Percentiles rank a stretch among this genome's conserved stretches.
These are phyloP conservation scores for Volvox reticuliferus DNA, from an alignment of 139 green algal genomes.

Conservation along the genomic window DNA sequence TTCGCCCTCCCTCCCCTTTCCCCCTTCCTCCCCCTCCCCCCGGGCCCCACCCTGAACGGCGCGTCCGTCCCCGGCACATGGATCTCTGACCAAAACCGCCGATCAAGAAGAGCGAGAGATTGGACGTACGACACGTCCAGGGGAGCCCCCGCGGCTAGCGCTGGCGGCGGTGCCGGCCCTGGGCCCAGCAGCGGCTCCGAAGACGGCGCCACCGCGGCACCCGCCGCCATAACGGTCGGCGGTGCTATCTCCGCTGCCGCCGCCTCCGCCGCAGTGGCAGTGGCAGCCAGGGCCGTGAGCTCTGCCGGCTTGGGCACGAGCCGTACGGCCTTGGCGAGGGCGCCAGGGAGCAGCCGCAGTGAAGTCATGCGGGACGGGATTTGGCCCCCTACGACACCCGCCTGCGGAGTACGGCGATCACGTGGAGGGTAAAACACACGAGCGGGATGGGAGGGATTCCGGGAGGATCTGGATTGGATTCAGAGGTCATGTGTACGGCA, in stretches of 20 bases:
- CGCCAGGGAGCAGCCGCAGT: background rate
- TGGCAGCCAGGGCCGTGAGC: background rate
- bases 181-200: background rate
- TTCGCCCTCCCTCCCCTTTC: background rate
- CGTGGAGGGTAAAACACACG: background rate
- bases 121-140: slow-evolving; percentile 19
- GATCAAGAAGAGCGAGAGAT: slow-evolving; percentile 4
- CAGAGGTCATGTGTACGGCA: too few species aligned
- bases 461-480: too few species aligned
- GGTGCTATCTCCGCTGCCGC: background rate
- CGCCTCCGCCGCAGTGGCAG: background rate
- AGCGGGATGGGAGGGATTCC: too few species aligned
- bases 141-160: background rate
- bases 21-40: background rate
- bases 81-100: slow-evolving; percentile 35
- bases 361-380: slow-evolving; percentile 9
- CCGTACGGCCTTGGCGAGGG: background rate
- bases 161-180: too few species aligned
- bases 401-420: background rate
- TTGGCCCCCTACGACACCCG: background rate
- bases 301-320: background rate
- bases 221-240: background rate
- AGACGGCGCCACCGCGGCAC: background rate
- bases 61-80: slow-evolving; percentile 30
- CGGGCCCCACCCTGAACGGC: slow-evolving; percentile 35